phyloP scores from a whole-genome alignment of 2,329 filamentous ascomycete species.

The Lachnellula occidentalis region DNA sequence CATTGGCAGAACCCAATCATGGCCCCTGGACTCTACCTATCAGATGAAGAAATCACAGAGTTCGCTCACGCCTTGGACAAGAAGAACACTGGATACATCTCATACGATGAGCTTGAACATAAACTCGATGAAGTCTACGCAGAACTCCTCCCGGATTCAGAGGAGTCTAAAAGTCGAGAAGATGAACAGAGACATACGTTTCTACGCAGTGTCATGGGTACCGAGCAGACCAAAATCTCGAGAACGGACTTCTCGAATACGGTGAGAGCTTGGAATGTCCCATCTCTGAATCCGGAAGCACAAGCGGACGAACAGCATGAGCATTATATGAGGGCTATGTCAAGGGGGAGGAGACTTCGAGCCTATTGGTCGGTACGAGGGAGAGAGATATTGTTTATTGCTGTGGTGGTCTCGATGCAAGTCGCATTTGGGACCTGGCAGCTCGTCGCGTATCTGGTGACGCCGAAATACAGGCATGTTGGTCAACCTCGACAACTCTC shows the following conservation, averaged over 20 bases:
- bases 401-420: slow-evolving; percentile 42
- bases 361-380: slow-evolving; percentile 53
- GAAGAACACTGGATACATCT: slow-evolving; percentile 46
- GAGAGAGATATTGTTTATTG: slow-evolving; percentile 45
- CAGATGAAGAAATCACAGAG: slow-evolving; percentile 46
- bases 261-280: slow-evolving; percentile 43
- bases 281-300: slow-evolving; percentile 42
- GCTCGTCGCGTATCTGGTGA: slow-evolving; percentile 46
- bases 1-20: neutral
- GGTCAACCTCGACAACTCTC: neutral
- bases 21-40: neutral
- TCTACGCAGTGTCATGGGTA: slow-evolving; percentile 44
- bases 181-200: slow-evolving; percentile 45
- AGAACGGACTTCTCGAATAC: slow-evolving; percentile 41
- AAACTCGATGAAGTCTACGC: slow-evolving; percentile 49
- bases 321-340: slow-evolving; percentile 41
- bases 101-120: slow-evolving; percentile 46
- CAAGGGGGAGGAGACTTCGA: slow-evolving; percentile 40
- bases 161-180: slow-evolving; percentile 35
- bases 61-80: slow-evolving; percentile 50
- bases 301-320: slow-evolving; percentile 40
- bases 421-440: slow-evolving; percentile 51
- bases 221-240: slow-evolving; percentile 38
- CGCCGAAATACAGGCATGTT: slow-evolving; percentile 38
- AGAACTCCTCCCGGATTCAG: slow-evolving; percentile 42